Conservation (phyloP, 768 basidiomycete genomes). For the Cyathus striatus region DNA sequence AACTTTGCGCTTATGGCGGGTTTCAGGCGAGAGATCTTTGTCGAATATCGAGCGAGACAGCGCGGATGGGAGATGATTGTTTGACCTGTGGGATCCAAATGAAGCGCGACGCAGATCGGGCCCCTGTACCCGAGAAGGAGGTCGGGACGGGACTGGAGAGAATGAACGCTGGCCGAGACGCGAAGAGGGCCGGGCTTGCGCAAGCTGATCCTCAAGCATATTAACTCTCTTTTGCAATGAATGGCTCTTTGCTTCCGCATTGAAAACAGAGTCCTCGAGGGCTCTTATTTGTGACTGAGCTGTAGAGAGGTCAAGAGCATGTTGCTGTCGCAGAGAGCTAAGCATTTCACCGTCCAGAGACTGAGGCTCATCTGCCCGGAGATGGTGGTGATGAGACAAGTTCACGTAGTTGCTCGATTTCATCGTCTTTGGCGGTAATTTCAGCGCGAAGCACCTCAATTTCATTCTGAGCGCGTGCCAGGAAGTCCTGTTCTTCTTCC, state of each 20-base stretch:
- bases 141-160: constrained; percentile 43
- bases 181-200: constrained; percentile 37
- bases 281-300: constrained; percentile 77
- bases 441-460: constrained; percentile 67
- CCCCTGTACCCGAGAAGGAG: constrained; percentile 36
- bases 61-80: constrained; percentile 27
- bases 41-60: constrained; percentile 62
- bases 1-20: constrained; percentile 76
- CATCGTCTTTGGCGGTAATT: constrained; percentile 56
- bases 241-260: constrained; percentile 67
- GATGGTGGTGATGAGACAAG: constrained; percentile 34
- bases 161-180: constrained; percentile 38
- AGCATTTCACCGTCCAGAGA: constrained; percentile 75
- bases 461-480: constrained; percentile 62
- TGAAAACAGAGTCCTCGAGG: constrained; percentile 68
- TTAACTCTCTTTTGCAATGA: constrained; percentile 63
- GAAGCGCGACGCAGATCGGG: constrained; percentile 30
- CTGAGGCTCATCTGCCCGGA: constrained; percentile 32
- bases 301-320: constrained; percentile 73
- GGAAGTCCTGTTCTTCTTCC: constrained; percentile 60
- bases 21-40: constrained; percentile 66
- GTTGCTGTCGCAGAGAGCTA: constrained; percentile 65
- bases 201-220: constrained; percentile 62
- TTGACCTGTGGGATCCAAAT: constrained; percentile 34
- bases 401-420: constrained; percentile 55